Percentiles rank a stretch among this genome's conserved stretches.
phyloP scores from a whole-genome alignment of 2,329 filamentous ascomycete species.

The Arthrobotrys iridis region DNA sequence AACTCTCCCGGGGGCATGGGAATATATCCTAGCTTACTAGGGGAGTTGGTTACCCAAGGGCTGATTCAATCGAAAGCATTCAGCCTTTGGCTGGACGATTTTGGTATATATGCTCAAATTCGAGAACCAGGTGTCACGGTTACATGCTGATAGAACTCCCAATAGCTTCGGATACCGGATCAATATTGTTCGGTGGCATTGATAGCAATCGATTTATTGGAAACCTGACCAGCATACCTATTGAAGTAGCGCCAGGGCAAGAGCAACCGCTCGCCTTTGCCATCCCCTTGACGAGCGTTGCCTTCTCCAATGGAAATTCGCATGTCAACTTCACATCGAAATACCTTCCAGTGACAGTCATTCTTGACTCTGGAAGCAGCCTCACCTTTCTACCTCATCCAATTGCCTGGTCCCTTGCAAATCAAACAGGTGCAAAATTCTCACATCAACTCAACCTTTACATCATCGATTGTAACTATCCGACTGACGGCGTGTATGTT shows the following conservation, averaged over 20 bases:
- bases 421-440: constrained; percentile 65
- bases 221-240: constrained; percentile 59
- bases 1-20: constrained; percentile 62
- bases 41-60: constrained; percentile 42
- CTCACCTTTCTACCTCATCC: constrained; percentile 57
- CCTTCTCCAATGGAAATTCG: constrained; percentile 34
- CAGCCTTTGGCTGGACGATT: constrained; percentile 61
- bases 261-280: constrained; percentile 31
- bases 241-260: constrained; percentile 52
- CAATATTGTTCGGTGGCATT: constrained; percentile 64
- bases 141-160: not conserved
- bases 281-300: constrained; percentile 31
- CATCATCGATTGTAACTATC: constrained; percentile 71
- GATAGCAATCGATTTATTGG: constrained; percentile 65
- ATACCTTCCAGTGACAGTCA: constrained; percentile 69
- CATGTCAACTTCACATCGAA: constrained; percentile 63
- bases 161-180: constrained; percentile 58
- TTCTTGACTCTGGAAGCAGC: constrained; percentile 71
- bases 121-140: not conserved
- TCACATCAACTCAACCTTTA: constrained; percentile 67
- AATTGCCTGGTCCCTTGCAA: constrained; percentile 52
- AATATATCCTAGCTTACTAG: constrained; percentile 33
- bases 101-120: constrained; percentile 56
- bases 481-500: constrained; percentile 62
- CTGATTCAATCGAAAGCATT: constrained; percentile 56